Evolutionary conservation across 1,284 basidiomycete species (phyloP).

Genomic region (Marasmius fiardii): DNA sequence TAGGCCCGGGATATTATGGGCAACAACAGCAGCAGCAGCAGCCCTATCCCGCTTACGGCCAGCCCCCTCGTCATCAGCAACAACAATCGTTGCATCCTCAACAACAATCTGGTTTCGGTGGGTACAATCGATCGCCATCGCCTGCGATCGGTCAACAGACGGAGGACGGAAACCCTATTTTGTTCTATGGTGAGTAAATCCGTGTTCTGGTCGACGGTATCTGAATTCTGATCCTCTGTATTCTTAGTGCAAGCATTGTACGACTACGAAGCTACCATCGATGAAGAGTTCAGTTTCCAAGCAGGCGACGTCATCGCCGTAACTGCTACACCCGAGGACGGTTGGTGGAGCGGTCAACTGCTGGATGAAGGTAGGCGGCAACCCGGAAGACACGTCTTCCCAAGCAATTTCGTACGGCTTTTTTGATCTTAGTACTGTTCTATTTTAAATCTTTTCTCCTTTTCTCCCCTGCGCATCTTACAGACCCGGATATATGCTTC

Average conservation of each 20-base stretch:
- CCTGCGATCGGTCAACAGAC: slow-evolving; percentile 60
- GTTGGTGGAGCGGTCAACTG: slow-evolving; percentile 90
- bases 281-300: slow-evolving; percentile 91
- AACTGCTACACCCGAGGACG: slow-evolving; percentile 87
- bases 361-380: slow-evolving; percentile 82
- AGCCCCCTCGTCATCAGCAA: not conserved
- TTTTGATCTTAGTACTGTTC: slow-evolving; percentile 36
- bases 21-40: slow-evolving; percentile 29
- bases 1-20: slow-evolving; percentile 10
- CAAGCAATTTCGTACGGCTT: slow-evolving; percentile 86
- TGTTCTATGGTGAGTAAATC: slow-evolving; percentile 76
- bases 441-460: too few relatives aligned
- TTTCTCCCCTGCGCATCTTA: too few relatives aligned
- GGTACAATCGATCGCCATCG: slow-evolving; percentile 33
- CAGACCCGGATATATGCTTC: too few relatives aligned
- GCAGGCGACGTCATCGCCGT: slow-evolving; percentile 91
- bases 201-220: not conserved
- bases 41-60: slow-evolving; percentile 9
- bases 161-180: slow-evolving; percentile 72
- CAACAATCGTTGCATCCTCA: slow-evolving; percentile 7
- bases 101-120: not conserved
- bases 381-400: slow-evolving; percentile 83
- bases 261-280: slow-evolving; percentile 84
- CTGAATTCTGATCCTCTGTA: slow-evolving; percentile 1
- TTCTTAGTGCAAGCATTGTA: slow-evolving; percentile 84